phyloP scores from a whole-genome alignment of 2,329 filamentous ascomycete species.

The Dactylonectria macrodidyma region DNA sequence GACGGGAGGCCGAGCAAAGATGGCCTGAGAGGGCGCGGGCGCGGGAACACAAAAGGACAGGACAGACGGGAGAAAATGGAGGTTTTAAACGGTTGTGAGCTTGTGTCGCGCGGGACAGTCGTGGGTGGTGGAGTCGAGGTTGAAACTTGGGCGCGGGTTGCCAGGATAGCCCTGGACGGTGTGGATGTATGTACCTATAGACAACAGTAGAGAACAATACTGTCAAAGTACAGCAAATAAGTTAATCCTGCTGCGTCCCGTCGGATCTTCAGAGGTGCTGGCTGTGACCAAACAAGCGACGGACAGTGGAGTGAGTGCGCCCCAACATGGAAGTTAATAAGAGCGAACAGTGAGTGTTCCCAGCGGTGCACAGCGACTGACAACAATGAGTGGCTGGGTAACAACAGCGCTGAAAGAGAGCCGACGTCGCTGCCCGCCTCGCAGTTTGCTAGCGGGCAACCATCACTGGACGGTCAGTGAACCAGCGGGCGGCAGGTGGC shows the following conservation, averaged over 20 bases:
- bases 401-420: too few species aligned
- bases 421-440: too few species aligned
- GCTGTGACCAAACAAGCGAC: neutral
- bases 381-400: too few species aligned
- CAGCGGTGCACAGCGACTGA: too few species aligned
- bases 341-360: too few species aligned
- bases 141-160: constrained; percentile 18
- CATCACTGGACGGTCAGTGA: too few species aligned
- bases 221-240: neutral
- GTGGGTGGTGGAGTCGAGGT: constrained; percentile 27
- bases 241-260: too few species aligned
- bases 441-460: too few species aligned
- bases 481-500: too few species aligned
- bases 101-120: constrained; percentile 22
- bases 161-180: constrained; percentile 8
- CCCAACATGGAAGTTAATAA: too few species aligned
- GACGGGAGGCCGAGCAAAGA: constrained; percentile 3
- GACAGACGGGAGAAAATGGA: constrained; percentile 13
- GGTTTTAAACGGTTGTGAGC: constrained; percentile 24
- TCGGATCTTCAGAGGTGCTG: too few species aligned
- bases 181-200: neutral
- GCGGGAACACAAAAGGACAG: neutral
- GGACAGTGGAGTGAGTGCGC: too few species aligned
- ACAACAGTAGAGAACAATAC: neutral
- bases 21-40: constrained; percentile 23